Percentiles rank a stretch among this genome's conserved stretches.
Conservation (phyloP, 495 filamentous ascomycete species). For the Penicillium mononematosum region DNA sequence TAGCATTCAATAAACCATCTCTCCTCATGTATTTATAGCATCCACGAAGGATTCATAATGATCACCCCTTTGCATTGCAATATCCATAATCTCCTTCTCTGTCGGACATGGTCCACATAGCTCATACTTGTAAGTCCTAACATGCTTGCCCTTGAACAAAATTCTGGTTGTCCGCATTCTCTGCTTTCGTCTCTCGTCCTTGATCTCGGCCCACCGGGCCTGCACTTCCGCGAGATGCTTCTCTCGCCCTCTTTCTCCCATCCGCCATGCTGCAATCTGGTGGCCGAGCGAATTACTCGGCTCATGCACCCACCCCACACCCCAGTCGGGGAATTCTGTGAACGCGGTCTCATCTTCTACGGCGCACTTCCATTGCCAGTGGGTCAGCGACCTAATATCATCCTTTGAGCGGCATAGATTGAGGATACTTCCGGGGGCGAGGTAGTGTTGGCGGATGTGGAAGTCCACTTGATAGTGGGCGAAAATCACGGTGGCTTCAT, state of each 20-base stretch:
- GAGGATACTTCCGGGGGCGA: constrained; percentile 23
- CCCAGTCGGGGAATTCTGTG: neutral
- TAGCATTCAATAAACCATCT: neutral
- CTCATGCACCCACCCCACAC: constrained; percentile 3
- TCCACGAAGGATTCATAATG: neutral
- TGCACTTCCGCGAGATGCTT: neutral
- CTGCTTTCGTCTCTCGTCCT: neutral
- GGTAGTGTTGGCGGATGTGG: constrained; percentile 39
- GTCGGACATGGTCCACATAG: neutral
- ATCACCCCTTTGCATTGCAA: neutral
- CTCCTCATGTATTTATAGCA: neutral
- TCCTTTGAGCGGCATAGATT: constrained; percentile 30
- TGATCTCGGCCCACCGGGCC: neutral
- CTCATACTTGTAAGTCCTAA: neutral
- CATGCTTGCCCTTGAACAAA: neutral
- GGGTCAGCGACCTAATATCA: constrained; percentile 28
- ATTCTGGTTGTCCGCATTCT: neutral
- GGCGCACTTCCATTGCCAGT: constrained; percentile 29
- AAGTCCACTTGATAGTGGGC: constrained; percentile 37
- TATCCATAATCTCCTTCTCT: neutral
- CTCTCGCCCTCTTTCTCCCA: neutral
- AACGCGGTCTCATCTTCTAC: neutral
- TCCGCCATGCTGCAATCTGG: constrained; percentile 1
- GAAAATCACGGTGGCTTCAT: constrained; percentile 18
- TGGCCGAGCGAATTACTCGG: constrained; percentile 6